Conservation (phyloP, 345 rosid genomes). For the Toxicodendron radicans region DNA sequence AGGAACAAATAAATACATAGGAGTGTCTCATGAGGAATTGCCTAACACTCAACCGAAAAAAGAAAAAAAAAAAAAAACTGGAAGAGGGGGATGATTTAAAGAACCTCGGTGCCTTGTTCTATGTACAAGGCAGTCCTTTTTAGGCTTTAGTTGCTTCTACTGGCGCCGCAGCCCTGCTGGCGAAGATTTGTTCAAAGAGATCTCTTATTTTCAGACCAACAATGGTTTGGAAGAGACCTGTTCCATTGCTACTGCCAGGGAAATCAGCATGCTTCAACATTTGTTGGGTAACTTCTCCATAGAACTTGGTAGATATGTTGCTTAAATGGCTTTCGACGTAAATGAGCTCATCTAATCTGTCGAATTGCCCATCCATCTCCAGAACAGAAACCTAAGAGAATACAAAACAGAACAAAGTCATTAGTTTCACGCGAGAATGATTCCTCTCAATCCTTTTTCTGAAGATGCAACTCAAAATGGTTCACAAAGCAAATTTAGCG, state of each 20-base stretch:
- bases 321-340: constrained; percentile 94
- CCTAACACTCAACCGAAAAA: constrained; percentile 25
- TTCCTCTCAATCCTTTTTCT: too few relatives aligned
- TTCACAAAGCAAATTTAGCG: too few relatives aligned
- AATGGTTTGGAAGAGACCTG: constrained; percentile 93
- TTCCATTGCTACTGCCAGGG: constrained; percentile 97
- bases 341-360: constrained; percentile 92
- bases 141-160: constrained; percentile 64
- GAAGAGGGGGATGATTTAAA: constrained; percentile 1
- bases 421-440: too few relatives aligned
- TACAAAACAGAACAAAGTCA: background rate
- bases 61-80: constrained; percentile 3
- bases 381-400: constrained; percentile 70
- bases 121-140: background rate
- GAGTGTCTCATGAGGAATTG: constrained; percentile 19
- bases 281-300: constrained; percentile 94
- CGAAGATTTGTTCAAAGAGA: constrained; percentile 72
- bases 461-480: too few relatives aligned
- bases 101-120: background rate
- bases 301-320: constrained; percentile 90
- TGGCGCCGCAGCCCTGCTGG: constrained; percentile 53
- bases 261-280: constrained; percentile 93
- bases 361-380: constrained; percentile 98
- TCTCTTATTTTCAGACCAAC: constrained; percentile 90
- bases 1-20: constrained; percentile 19